These are phyloP conservation scores for Taiozyma sp. DNA, from an alignment of 1,139 yeast genomes.

Conservation along the genomic window DNA sequence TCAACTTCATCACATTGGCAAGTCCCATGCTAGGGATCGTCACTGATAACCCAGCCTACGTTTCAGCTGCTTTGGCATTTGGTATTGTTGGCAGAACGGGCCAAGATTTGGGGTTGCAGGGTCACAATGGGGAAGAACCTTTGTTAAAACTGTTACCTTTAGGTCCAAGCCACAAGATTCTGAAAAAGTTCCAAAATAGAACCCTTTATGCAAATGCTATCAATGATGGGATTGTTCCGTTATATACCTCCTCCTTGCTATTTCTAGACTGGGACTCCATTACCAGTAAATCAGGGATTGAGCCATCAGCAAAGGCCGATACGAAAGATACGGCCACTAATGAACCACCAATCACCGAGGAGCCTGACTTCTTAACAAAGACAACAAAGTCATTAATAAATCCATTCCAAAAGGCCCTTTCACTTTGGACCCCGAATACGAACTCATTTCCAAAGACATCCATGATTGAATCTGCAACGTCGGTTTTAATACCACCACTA, in stretches of 20 bases:
- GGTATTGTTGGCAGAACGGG: constrained; percentile 96
- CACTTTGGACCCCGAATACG: constrained; percentile 17
- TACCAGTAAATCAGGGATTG: constrained; percentile 61
- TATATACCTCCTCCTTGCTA: constrained; percentile 78
- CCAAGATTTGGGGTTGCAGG: constrained; percentile 74
- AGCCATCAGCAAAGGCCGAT: constrained; percentile 21
- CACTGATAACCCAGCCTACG: constrained; percentile 82
- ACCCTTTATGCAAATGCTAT: constrained; percentile 35
- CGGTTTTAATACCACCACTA: constrained; percentile 79
- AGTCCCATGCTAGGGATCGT: constrained; percentile 84
- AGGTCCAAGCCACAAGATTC: constrained; percentile 70
- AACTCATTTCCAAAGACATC: constrained; percentile 59
- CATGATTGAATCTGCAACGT: constrained; percentile 76
- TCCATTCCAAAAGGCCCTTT: constrained; percentile 22
- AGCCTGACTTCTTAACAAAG: constrained; percentile 9
- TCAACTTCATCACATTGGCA: constrained; percentile 82
- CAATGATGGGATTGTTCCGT: constrained; percentile 87
- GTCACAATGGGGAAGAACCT: constrained; percentile 43
- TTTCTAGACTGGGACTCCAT: constrained; percentile 61
- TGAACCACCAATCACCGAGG: constrained; percentile 16
- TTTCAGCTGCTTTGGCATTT: constrained; percentile 77
- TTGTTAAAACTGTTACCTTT: constrained; percentile 70
- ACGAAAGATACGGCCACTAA: constrained; percentile 15
- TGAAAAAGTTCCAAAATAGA: constrained; percentile 60
- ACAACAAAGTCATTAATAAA: constrained; percentile 13